Evolutionary conservation across 2,329 filamentous ascomycete species (phyloP).

Genomic region (Ilyonectria robusta): DNA sequence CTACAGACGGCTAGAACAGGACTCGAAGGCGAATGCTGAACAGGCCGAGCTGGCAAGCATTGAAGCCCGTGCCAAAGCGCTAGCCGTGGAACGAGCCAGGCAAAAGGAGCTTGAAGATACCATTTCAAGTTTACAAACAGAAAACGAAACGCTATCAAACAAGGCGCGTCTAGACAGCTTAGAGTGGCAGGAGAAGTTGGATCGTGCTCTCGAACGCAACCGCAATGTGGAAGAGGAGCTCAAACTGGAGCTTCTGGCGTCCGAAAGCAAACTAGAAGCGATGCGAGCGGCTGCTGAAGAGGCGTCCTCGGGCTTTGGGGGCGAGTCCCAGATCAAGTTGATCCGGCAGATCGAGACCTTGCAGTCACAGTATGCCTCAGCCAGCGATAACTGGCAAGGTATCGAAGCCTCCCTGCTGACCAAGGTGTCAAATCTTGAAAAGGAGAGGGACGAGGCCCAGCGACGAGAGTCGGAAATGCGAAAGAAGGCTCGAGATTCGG

Average conservation of each 20-base stretch:
- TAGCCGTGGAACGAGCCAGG: constrained; percentile 76
- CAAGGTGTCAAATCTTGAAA: constrained; percentile 84
- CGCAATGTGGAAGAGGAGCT: constrained; percentile 81
- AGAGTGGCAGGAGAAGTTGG: constrained; percentile 80
- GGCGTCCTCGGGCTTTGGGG: constrained; percentile 83
- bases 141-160: constrained; percentile 82
- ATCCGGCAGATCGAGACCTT: constrained; percentile 94
- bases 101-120: constrained; percentile 70
- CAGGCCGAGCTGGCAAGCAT: constrained; percentile 75
- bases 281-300: constrained; percentile 91
- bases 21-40: constrained; percentile 77
- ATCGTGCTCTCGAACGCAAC: constrained; percentile 79
- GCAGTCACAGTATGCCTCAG: constrained; percentile 94
- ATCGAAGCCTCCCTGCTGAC: constrained; percentile 90
- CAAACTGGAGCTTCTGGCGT: constrained; percentile 80
- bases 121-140: constrained; percentile 77
- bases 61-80: constrained; percentile 75
- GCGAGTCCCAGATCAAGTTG: constrained; percentile 90
- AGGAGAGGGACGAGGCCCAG: constrained; percentile 88
- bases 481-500: constrained; percentile 89
- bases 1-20: constrained; percentile 77
- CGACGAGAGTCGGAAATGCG: constrained; percentile 89
- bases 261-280: constrained; percentile 92
- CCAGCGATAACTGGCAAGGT: constrained; percentile 97
- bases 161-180: constrained; percentile 78